Conservation (phyloP, 441 rosid genomes). For the Melastoma candidum region DNA sequence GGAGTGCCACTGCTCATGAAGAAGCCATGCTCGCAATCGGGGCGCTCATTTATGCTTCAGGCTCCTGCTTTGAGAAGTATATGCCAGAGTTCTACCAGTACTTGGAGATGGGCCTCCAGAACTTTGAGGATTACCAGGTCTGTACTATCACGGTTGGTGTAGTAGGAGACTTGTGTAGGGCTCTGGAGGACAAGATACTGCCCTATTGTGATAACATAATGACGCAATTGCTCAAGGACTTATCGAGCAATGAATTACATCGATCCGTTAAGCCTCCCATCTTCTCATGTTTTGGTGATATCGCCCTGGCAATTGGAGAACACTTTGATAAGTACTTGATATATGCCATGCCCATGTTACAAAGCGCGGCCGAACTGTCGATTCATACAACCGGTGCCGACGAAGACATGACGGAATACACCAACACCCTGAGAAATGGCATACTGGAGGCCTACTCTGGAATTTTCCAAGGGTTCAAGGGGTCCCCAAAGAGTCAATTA, state of each 20-base stretch:
- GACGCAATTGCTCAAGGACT: conserved; percentile 62
- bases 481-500: conserved; percentile 57
- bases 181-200: conserved; percentile 59
- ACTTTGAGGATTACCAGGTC: conserved; percentile 87
- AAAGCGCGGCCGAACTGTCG: conserved; percentile 61
- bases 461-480: conserved; percentile 68
- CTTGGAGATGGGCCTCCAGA: conserved; percentile 81
- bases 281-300: conserved; percentile 86
- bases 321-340: conserved; percentile 66
- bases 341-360: conserved; percentile 69
- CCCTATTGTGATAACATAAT: conserved; percentile 89
- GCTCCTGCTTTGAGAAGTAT: conserved; percentile 68
- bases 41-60: conserved; percentile 82
- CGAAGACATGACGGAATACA: conserved; percentile 63
- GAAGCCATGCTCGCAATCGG: conserved; percentile 99
- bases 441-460: conserved; percentile 68
- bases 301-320: conserved; percentile 83
- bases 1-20: conserved; percentile 94
- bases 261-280: conserved; percentile 92
- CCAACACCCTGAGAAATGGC: conserved; percentile 60
- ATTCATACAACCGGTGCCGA: conserved; percentile 45
- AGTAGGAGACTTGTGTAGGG: conserved; percentile 89
- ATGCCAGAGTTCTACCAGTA: conserved; percentile 73
- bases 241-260: conserved; percentile 69
- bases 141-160: conserved; percentile 91